These are phyloP conservation scores for Leishmania guyanensis DNA, from an alignment of 208 protist genomes.

Conservation along the genomic window DNA sequence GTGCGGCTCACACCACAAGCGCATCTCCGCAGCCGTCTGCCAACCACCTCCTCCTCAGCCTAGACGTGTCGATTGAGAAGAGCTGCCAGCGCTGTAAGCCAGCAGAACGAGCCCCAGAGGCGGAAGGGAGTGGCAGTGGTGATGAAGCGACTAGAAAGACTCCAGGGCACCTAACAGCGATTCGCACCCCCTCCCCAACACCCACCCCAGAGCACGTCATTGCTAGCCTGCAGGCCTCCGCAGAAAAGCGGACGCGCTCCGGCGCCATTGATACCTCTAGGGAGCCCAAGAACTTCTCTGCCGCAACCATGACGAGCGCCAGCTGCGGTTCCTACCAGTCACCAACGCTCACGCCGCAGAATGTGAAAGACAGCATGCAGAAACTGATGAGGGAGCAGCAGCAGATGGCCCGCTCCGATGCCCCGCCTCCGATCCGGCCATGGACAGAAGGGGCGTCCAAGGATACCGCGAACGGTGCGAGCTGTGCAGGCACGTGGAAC, in stretches of 20 bases:
- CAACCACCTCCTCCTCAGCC: slow-evolving; percentile 32
- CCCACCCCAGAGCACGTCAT: slow-evolving; percentile 35
- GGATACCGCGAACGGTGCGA: background rate
- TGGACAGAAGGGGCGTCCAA: slow-evolving; percentile 17
- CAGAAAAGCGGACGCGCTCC: slow-evolving; percentile 36
- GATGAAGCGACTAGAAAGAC: background rate
- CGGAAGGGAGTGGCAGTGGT: background rate
- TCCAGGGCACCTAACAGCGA: background rate
- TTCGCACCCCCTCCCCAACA: slow-evolving; percentile 34
- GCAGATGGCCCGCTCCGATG: slow-evolving; percentile 31
- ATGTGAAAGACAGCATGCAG: slow-evolving; percentile 45
- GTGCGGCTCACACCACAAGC: slow-evolving; percentile 4
- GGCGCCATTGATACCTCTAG: slow-evolving; percentile 5
- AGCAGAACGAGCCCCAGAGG: slow-evolving; percentile 1
- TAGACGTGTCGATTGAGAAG: slow-evolving; percentile 34
- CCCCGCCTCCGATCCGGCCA: slow-evolving; percentile 19
- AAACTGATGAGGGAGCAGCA: slow-evolving; percentile 20
- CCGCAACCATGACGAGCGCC: background rate
- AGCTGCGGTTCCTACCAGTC: slow-evolving; percentile 20
- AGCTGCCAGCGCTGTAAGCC: slow-evolving; percentile 19
- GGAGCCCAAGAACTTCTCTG: background rate
- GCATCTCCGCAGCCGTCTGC: slow-evolving; percentile 36
- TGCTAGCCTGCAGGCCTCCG: slow-evolving; percentile 42
- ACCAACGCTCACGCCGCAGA: slow-evolving; percentile 38
- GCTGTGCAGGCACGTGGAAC: background rate